Evolutionary conservation across 345 rosid species (phyloP).

Genomic region (Citrus medica): DNA sequence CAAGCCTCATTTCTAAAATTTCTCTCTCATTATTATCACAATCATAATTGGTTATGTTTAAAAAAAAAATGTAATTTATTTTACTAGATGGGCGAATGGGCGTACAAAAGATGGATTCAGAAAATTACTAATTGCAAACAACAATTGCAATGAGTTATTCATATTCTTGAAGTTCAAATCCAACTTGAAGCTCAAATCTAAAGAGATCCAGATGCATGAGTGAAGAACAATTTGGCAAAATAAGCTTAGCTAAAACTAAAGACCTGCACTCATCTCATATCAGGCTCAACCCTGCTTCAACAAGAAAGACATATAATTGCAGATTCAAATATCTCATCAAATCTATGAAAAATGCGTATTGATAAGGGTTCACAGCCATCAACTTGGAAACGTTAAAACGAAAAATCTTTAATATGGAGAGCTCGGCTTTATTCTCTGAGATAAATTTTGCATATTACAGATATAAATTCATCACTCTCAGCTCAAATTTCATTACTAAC

Average conservation of each 20-base stretch:
- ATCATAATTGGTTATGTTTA: too few relatives aligned
- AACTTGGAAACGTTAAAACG: background rate
- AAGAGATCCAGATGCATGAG: background rate
- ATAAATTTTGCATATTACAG: background rate
- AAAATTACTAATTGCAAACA: background rate
- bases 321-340: background rate
- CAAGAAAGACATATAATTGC: background rate
- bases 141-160: background rate
- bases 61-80: too few relatives aligned
- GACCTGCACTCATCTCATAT: background rate
- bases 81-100: too few relatives aligned
- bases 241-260: background rate
- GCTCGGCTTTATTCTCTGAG: background rate
- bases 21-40: too few relatives aligned
- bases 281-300: background rate
- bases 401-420: background rate
- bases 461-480: background rate
- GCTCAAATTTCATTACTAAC: background rate
- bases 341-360: background rate
- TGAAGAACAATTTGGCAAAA: background rate
- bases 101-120: background rate
- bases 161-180: too few relatives aligned
- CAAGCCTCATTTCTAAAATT: too few relatives aligned
- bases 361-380: background rate
- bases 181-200: background rate